phyloP scores from a whole-genome alignment of 2,329 filamentous ascomycete genomes.

The Colletotrichum siamense region DNA sequence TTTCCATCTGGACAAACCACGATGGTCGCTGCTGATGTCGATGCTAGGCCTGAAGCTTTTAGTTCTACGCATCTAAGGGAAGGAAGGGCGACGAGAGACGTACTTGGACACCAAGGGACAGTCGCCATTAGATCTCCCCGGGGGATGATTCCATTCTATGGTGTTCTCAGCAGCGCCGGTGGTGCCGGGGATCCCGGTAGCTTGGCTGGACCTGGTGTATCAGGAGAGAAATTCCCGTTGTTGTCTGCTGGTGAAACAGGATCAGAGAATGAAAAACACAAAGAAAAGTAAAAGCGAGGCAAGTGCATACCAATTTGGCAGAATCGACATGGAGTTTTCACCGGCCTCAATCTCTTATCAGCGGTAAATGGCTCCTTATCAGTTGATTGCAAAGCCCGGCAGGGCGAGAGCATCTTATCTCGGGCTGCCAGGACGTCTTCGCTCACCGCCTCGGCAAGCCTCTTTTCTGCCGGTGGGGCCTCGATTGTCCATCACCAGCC shows the following conservation, averaged over 20 bases:
- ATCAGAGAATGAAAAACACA: background rate
- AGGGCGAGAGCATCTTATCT: background rate
- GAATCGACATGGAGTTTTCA: background rate
- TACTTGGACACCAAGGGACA: background rate
- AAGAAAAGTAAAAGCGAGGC: background rate
- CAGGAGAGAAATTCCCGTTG: background rate
- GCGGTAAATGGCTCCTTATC: background rate
- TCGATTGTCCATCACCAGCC: background rate
- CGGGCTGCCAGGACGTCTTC: background rate
- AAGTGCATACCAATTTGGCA: background rate
- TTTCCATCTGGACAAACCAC: background rate
- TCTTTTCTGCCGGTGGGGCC: background rate
- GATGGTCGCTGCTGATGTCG: background rate
- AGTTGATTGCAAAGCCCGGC: background rate
- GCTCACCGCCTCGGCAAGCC: background rate
- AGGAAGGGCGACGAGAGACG: background rate
- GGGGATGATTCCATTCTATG: rapidly evolving
- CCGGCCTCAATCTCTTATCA: background rate
- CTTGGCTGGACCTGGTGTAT: background rate
- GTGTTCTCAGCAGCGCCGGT: background rate
- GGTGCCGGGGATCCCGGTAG: background rate
- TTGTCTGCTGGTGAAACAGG: background rate
- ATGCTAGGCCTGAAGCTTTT: background rate
- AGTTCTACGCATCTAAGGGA: background rate
- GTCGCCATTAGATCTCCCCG: background rate